These are phyloP conservation scores for Saitozyma sp. DNA, from an alignment of 768 basidiomycete genomes.

Conservation along the genomic window DNA sequence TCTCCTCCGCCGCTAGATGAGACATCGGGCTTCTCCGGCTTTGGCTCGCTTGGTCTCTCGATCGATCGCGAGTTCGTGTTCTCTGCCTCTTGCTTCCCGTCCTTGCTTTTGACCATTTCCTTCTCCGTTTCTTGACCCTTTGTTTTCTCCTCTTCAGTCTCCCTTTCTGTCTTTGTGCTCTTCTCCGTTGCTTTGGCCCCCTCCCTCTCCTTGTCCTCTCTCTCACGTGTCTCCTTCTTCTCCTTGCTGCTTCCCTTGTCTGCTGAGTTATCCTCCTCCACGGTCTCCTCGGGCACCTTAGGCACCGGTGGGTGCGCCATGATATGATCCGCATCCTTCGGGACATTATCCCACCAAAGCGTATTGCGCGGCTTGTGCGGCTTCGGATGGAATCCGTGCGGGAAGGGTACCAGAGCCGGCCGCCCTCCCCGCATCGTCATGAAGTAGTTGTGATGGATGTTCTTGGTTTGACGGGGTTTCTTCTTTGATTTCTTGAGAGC, in stretches of 20 bases:
- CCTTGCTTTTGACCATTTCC: too few species aligned
- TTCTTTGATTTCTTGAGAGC: slow-evolving; percentile 43
- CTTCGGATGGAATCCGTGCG: slow-evolving; percentile 43
- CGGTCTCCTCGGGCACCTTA: slow-evolving; percentile 19
- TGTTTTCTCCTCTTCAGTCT: slow-evolving; percentile 3
- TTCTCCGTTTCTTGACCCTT: too few species aligned
- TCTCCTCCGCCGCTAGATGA: too few species aligned
- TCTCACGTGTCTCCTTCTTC: neutral
- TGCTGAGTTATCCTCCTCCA: slow-evolving; percentile 17
- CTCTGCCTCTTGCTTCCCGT: neutral
- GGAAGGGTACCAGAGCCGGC: slow-evolving; percentile 43
- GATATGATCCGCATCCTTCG: slow-evolving; percentile 36
- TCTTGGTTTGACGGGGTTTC: slow-evolving; percentile 35
- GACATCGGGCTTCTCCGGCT: too few species aligned
- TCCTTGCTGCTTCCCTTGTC: neutral
- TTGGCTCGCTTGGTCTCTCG: too few species aligned
- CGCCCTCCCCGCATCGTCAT: slow-evolving; percentile 44
- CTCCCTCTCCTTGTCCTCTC: neutral
- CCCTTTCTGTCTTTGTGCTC: slow-evolving; percentile 4
- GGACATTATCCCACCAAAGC: slow-evolving; percentile 46
- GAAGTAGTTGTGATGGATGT: slow-evolving; percentile 45
- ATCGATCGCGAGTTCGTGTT: too few species aligned
- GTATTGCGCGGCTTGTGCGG: slow-evolving; percentile 31
- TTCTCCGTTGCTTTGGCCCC: slow-evolving; percentile 2
- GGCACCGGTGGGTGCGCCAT: slow-evolving; percentile 33